Conservation (phyloP, 2,329 filamentous ascomycete species). For the Fusarium sp. region DNA sequence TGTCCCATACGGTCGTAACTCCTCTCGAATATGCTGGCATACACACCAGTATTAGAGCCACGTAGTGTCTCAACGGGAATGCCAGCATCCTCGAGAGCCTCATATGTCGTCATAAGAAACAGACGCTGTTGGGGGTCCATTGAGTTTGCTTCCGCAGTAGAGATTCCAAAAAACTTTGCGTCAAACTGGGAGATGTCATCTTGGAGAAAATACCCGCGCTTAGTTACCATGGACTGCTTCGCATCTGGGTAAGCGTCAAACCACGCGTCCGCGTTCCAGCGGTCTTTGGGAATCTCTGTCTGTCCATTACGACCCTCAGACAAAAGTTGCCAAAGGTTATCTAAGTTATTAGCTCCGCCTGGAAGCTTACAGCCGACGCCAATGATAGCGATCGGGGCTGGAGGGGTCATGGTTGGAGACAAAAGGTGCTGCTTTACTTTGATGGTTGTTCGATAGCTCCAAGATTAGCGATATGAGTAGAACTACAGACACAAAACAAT, state of each 20-base stretch:
- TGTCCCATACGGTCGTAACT: conserved; percentile 17
- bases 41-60: conserved; percentile 9
- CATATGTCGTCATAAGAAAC: conserved; percentile 13
- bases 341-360: conserved; percentile 14
- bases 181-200: conserved; percentile 20
- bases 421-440: background rate
- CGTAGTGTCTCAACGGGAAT: conserved; percentile 9
- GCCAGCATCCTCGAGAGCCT: conserved; percentile 13
- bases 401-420: background rate
- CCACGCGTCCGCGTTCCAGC: conserved; percentile 14
- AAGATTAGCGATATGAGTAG: background rate
- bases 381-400: conserved; percentile 6
- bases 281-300: conserved; percentile 12
- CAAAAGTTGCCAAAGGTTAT: conserved; percentile 7
- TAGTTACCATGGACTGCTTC: conserved; percentile 15
- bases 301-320: background rate
- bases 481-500: background rate
- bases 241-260: conserved; percentile 12
- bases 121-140: conserved; percentile 9
- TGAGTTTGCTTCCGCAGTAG: background rate
- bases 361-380: conserved; percentile 15
- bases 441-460: no score
- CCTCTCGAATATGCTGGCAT: conserved; percentile 18
- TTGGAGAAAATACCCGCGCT: conserved; percentile 6
- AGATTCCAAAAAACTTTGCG: conserved; percentile 13